Evolutionary conservation across 495 filamentous ascomycete genomes (phyloP).

Genomic region (Trichoderma erinaceum): DNA sequence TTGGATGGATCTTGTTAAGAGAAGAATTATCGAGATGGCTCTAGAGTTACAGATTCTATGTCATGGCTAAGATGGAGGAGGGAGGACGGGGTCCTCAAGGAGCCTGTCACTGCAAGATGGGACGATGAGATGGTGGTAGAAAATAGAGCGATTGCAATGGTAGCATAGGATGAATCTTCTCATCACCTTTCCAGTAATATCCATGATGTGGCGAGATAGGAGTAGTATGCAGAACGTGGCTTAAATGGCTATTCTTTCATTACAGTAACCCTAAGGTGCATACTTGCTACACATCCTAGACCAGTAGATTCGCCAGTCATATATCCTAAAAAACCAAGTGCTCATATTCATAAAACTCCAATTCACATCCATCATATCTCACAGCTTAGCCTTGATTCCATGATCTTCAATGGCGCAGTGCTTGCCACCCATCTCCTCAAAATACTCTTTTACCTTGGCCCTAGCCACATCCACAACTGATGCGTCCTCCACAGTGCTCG

Average conservation of each 20-base stretch:
- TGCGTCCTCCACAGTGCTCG: constrained; percentile 51
- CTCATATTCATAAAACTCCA: background rate
- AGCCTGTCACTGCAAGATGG: too few relatives aligned
- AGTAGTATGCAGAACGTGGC: too few relatives aligned
- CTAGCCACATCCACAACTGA: constrained; percentile 45
- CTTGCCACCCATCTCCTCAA: constrained; percentile 35
- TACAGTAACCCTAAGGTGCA: too few relatives aligned
- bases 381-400: constrained; percentile 50
- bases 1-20: background rate
- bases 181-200: too few relatives aligned
- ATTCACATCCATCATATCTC: constrained; percentile 9
- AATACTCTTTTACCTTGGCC: constrained; percentile 44
- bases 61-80: too few relatives aligned
- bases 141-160: too few relatives aligned
- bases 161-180: too few relatives aligned
- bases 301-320: background rate
- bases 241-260: too few relatives aligned
- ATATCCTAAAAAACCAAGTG: background rate
- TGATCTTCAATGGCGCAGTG: constrained; percentile 46
- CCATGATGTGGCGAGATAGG: too few relatives aligned
- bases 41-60: too few relatives aligned
- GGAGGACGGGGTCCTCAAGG: too few relatives aligned
- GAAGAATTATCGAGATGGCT: background rate
- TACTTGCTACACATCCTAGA: background rate
- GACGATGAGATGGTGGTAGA: too few relatives aligned